Base-by-base conservation (phyloP, 345 rosid species). In the Eutrema japonicum region DNA sequence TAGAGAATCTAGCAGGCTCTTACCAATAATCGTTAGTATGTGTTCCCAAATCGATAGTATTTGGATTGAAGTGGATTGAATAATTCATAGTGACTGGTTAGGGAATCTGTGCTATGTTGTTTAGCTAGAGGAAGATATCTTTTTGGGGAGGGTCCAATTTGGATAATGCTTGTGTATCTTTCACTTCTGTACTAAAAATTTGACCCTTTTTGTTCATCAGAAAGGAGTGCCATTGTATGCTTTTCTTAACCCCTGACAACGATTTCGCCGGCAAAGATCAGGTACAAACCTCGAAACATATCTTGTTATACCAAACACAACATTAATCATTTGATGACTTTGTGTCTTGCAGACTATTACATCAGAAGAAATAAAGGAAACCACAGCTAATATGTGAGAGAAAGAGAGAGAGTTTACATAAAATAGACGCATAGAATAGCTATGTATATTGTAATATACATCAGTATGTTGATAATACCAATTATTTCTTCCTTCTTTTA, bases 191-290 rank as follows among this genome's bases (percentile, higher is more conserved):
- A 4, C 46, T 42, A 11, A 13, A 55, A n/a, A 2, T 55, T 3
- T n/a, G 1, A 8, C 27, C 6, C 12, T 13, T 54, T 35, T 56
- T 56, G 27, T 30, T 63, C 38, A 63, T 29, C 88, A 86, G 95
- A 87, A 89, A 86, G 79, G 95, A 87, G 71, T 89, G 97, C 84
- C 95, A 91, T 80, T 89, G 95, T 80, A 91, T 91, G 95, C 91
- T 91, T 68, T 89, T 91, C 81, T 88, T 87, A 58, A 89, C 91
- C 51, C 87, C 89, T 2, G 97, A 87, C 14, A 91, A 89, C 64
- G 97, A 91, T 84, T 91, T 87, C 72, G 46, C 64, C 10, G 14
- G 32, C 13, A 50, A 47, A 14, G 51, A 47, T 47, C 27, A 14
- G 51, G 51, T 47, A 27, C 6, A 35, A 26, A 52, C 50, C 7